These are phyloP conservation scores for Darksidea phi DNA, from an alignment of 495 filamentous ascomycete species.

Conservation along the genomic window DNA sequence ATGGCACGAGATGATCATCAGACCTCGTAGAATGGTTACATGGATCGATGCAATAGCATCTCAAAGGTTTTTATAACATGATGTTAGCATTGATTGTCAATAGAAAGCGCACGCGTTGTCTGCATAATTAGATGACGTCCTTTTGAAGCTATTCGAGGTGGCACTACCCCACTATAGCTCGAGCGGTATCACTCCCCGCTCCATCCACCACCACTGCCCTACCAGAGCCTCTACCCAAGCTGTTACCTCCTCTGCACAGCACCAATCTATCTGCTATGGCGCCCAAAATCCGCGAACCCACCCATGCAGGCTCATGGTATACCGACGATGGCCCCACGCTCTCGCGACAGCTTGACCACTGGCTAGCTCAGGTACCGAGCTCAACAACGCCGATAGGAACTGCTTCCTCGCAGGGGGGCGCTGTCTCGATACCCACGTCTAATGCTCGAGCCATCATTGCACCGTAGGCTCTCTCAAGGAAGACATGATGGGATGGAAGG, in stretches of 20 bases:
- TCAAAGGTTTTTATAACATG: too few relatives aligned
- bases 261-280: conserved; percentile 46
- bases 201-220: not conserved
- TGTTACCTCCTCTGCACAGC: not conserved
- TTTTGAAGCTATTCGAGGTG: too few relatives aligned
- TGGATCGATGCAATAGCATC: too few relatives aligned
- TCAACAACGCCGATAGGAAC: conserved; percentile 50
- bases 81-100: too few relatives aligned
- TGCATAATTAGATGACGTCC: too few relatives aligned
- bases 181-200: too few relatives aligned
- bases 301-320: conserved; percentile 86
- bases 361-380: conserved; percentile 70
- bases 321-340: conserved; percentile 58
- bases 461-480: conserved; percentile 62
- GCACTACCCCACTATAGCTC: too few relatives aligned
- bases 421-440: conserved; percentile 62
- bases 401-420: conserved; percentile 45
- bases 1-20: too few relatives aligned
- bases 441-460: conserved; percentile 90
- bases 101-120: too few relatives aligned
- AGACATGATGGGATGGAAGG: conserved; percentile 1
- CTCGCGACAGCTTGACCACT: conserved; percentile 70
- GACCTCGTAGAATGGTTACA: too few relatives aligned
- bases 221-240: conserved; percentile 4
- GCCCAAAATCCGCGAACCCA: conserved; percentile 54